Conservation (phyloP, 495 filamentous ascomycete species). For the Podospora pseudocomata region DNA sequence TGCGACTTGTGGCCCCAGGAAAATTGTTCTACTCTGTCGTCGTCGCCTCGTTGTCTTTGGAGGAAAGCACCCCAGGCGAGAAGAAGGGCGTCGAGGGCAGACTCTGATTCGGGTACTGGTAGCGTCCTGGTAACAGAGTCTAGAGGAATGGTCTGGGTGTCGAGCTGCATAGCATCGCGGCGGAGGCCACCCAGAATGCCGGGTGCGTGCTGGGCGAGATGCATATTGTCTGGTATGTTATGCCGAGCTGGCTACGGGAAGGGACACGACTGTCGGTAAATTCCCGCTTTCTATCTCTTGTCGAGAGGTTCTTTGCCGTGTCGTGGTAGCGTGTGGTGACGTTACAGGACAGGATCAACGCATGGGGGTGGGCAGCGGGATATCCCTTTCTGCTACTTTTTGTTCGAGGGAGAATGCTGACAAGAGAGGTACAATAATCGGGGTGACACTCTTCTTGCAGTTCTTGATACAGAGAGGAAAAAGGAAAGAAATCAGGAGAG, state of each 20-base stretch:
- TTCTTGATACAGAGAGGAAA: slow-evolving; percentile 1
- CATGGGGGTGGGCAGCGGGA: slow-evolving; percentile 3
- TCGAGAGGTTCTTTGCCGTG: background rate
- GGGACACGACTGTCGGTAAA: background rate
- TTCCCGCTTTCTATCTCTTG: background rate
- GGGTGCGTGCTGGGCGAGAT: slow-evolving; percentile 19
- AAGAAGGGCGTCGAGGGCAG: slow-evolving; percentile 12
- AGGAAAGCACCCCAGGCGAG: slow-evolving; percentile 21
- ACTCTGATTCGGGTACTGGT: slow-evolving; percentile 9
- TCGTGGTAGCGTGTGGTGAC: slow-evolving; percentile 11
- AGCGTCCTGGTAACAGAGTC: slow-evolving; percentile 9
- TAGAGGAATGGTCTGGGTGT: slow-evolving; percentile 1
- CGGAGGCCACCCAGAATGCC: background rate
- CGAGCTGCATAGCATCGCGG: slow-evolving; percentile 8
- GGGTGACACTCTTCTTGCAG: background rate
- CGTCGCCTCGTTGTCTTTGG: slow-evolving; percentile 15
- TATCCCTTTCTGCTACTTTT: background rate
- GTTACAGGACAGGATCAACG: slow-evolving; percentile 11
- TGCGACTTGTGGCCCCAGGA: slow-evolving; percentile 15
- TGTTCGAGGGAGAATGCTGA: background rate
- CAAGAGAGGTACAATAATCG: background rate
- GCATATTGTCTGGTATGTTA: slow-evolving; percentile 10
- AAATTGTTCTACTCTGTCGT: slow-evolving; percentile 14
- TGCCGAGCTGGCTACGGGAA: background rate
- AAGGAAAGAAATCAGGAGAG: background rate